phyloP scores from a whole-genome alignment of 768 basidiomycete genomes.

The Tricholoma sp. region DNA sequence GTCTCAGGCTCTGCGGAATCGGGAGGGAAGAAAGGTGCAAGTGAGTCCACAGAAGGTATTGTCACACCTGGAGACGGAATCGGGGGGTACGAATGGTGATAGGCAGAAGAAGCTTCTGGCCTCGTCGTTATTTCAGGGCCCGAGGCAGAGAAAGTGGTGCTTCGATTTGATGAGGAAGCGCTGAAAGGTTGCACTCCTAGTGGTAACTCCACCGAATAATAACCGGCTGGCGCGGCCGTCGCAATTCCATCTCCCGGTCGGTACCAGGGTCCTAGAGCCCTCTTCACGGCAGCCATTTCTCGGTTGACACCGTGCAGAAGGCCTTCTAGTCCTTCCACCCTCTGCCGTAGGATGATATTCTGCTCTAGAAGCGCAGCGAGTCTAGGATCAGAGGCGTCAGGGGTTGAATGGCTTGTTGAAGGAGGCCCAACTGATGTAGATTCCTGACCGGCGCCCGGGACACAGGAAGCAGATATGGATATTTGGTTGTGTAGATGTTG shows the following conservation, averaged over 20 bases:
- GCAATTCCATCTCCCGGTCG: slow-evolving; percentile 9
- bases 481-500: background rate
- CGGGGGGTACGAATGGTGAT: background rate
- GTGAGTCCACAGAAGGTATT: slow-evolving; percentile 6
- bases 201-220: slow-evolving; percentile 21
- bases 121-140: background rate
- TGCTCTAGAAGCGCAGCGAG: slow-evolving; percentile 49
- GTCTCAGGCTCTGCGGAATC: slow-evolving; percentile 12
- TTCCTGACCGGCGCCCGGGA: background rate
- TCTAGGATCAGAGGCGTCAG: slow-evolving; percentile 10
- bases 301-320: slow-evolving; percentile 43
- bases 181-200: slow-evolving; percentile 16
- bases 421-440: background rate
- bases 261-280: slow-evolving; percentile 52
- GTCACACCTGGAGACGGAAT: background rate
- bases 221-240: background rate
- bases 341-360: slow-evolving; percentile 57
- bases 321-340: slow-evolving; percentile 55
- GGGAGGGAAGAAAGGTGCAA: slow-evolving; percentile 33
- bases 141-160: background rate
- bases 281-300: slow-evolving; percentile 52
- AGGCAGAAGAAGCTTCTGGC: background rate
- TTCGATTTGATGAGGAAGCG: slow-evolving; percentile 22
- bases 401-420: background rate
- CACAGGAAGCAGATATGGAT: background rate